These are phyloP conservation scores for Pythium aristosporum DNA, from an alignment of 352 stramenopile species.

Conservation along the genomic window DNA sequence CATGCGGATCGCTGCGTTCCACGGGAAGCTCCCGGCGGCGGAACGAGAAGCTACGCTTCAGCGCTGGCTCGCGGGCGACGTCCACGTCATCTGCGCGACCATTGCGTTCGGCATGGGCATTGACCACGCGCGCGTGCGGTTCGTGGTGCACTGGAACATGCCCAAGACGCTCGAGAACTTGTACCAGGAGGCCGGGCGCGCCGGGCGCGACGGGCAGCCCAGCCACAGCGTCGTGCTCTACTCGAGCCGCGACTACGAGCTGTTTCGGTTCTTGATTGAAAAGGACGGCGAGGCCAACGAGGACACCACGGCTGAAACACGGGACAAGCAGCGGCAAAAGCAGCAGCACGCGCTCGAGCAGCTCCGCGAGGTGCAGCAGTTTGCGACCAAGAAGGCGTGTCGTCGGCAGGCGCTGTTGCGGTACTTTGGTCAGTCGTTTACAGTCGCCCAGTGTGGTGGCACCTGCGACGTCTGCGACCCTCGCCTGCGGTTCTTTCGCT, in stretches of 20 bases:
- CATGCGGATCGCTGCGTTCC: slow-evolving; percentile 44
- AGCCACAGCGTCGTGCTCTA: slow-evolving; percentile 88
- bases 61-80: slow-evolving; percentile 41
- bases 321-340: slow-evolving; percentile 12
- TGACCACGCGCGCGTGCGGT: slow-evolving; percentile 88
- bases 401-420: slow-evolving; percentile 51
- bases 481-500: slow-evolving; percentile 49
- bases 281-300: slow-evolving; percentile 27
- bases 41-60: slow-evolving; percentile 43
- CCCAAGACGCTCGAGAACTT: slow-evolving; percentile 94
- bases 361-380: slow-evolving; percentile 39
- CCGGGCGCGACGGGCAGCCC: slow-evolving; percentile 90
- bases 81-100: slow-evolving; percentile 88
- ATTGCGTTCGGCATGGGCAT: slow-evolving; percentile 94
- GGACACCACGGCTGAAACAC: slow-evolving; percentile 4
- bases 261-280: slow-evolving; percentile 48
- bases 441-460: slow-evolving; percentile 39
- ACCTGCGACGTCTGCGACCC: slow-evolving; percentile 66
- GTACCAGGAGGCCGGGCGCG: slow-evolving; percentile 96
- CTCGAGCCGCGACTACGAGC: slow-evolving; percentile 42
- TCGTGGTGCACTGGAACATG: slow-evolving; percentile 89
- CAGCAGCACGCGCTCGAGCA: slow-evolving; percentile 32
- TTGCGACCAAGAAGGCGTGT: slow-evolving; percentile 49
- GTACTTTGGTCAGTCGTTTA: slow-evolving; percentile 56
- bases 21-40: slow-evolving; percentile 46